These are phyloP conservation scores for Trichoderma sp. DNA, from an alignment of 2,329 filamentous ascomycete species.

Conservation along the genomic window DNA sequence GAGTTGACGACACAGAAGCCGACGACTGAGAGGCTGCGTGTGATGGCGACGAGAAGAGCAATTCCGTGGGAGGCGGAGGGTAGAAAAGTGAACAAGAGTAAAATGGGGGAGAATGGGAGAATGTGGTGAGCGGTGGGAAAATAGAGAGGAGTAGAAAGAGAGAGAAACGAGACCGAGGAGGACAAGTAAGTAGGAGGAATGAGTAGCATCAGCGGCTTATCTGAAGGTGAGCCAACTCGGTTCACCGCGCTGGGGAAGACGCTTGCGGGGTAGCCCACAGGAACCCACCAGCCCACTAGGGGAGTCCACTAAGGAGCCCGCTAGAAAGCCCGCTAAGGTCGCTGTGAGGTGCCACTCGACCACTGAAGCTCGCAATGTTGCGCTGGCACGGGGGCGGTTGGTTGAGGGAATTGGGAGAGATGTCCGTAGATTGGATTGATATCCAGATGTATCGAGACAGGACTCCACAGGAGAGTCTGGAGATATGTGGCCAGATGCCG, in stretches of 20 bases:
- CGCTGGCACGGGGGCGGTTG: not conserved
- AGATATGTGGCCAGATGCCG: not conserved
- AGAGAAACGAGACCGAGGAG: not conserved
- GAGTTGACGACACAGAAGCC: not conserved
- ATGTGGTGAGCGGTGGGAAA: not conserved
- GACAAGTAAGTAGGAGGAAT: slow-evolving; percentile 9
- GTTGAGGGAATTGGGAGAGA: not conserved
- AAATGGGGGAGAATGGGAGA: not conserved
- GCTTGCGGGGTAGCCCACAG: slow-evolving; percentile 5
- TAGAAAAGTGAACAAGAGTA: not conserved
- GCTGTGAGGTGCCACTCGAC: not conserved
- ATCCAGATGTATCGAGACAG: not conserved
- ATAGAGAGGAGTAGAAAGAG: not conserved
- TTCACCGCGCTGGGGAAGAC: slow-evolving; percentile 8
- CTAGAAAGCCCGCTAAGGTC: not conserved
- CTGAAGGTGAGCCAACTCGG: slow-evolving; percentile 16
- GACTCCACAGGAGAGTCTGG: not conserved
- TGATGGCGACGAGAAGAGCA: not conserved
- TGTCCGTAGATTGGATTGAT: not conserved
- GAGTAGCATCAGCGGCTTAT: slow-evolving; percentile 17
- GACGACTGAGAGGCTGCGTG: not conserved
- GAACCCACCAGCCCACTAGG: not conserved
- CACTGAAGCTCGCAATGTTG: not conserved
- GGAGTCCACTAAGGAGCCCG: not conserved
- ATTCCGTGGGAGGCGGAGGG: not conserved